Conservation (phyloP, 1,284 basidiomycete genomes). For the Amylostereum chailletii region DNA sequence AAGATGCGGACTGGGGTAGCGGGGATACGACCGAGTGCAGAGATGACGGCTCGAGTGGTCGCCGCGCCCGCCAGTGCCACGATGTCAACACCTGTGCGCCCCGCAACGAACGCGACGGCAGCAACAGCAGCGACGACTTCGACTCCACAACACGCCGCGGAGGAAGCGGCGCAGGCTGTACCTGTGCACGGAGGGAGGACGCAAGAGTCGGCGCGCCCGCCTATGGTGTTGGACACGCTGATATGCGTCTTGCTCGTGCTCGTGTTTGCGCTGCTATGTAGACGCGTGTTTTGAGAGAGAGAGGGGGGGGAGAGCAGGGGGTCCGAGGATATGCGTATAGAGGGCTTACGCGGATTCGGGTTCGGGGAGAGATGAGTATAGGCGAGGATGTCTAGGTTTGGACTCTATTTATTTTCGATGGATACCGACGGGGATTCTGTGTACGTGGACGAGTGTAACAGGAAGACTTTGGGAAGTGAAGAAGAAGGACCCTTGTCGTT, state of each 20-base stretch:
- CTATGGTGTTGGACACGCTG: conserved; percentile 55
- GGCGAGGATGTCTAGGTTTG: not conserved
- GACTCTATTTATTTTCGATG: not conserved
- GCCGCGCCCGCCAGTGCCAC: not conserved
- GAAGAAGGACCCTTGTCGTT: too few species aligned
- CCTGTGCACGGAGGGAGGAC: not conserved
- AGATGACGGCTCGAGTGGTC: not conserved
- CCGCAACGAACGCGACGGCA: not conserved
- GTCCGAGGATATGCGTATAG: not conserved
- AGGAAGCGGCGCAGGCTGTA: not conserved
- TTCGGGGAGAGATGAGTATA: not conserved
- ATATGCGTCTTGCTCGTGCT: conserved; percentile 62
- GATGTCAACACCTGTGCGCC: not conserved
- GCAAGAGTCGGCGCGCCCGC: conserved; percentile 30
- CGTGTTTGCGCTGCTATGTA: conserved; percentile 52
- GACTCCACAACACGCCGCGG: not conserved
- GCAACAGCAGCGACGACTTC: not conserved
- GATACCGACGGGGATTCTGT: not conserved
- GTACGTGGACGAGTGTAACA: not conserved
- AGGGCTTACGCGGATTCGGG: not conserved
- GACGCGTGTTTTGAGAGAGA: conserved; percentile 39
- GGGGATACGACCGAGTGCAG: not conserved
- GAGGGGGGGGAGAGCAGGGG: not conserved
- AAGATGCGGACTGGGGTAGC: not conserved
- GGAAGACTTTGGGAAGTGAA: not conserved